Conservation (phyloP, 257 asterid species). For the Solanum clarkiae region DNA sequence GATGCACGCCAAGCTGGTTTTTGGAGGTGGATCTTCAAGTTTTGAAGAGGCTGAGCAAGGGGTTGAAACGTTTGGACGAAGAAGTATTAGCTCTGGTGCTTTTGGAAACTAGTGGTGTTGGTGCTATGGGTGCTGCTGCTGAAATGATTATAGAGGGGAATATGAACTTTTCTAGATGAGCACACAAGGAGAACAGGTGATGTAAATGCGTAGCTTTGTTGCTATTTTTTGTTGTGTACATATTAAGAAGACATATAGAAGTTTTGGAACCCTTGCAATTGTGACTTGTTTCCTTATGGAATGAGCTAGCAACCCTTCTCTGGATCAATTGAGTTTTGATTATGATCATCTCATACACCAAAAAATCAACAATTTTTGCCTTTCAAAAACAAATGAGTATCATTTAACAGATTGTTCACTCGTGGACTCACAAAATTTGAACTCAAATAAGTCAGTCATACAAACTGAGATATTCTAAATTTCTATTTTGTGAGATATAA, state of each 20-base stretch:
- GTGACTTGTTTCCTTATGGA: not conserved
- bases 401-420: not conserved
- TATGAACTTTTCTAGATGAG: conserved; percentile 13
- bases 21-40: conserved; percentile 60
- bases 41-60: conserved; percentile 63
- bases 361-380: no score
- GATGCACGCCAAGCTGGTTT: conserved; percentile 83
- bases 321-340: not conserved
- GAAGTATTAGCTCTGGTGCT: conserved; percentile 74
- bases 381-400: not conserved
- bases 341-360: not conserved
- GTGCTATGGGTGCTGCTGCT: conserved; percentile 90
- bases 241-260: not conserved
- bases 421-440: not conserved
- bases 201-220: not conserved
- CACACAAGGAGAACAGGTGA: not conserved
- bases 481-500: no score
- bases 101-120: conserved; percentile 62
- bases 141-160: conserved; percentile 64
- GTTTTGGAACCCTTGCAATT: not conserved
- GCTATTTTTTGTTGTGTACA: not conserved
- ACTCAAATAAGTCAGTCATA: not conserved
- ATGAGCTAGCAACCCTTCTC: not conserved
- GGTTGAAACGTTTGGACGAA: conserved; percentile 72
- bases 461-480: no score